Percentiles rank a stretch among this genome's conserved stretches.
Evolutionary conservation across 257 asterid species (phyloP).

Genomic region (Primulina eburnea): DNA sequence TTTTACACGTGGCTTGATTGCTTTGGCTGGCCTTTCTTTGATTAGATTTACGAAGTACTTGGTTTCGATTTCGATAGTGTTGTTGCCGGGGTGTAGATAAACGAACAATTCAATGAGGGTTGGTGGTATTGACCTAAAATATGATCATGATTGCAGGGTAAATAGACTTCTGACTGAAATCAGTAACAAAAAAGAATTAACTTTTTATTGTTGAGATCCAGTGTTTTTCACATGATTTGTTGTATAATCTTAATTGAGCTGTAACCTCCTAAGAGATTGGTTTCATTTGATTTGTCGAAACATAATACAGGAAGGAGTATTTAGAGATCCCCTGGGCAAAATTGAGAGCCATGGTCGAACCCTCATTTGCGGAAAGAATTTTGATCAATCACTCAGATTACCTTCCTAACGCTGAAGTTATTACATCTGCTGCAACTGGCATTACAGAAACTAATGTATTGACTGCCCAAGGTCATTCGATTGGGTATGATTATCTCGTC

Average conservation of each 20-base stretch:
- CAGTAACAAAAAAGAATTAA: too few relatives aligned
- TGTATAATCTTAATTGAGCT: not conserved
- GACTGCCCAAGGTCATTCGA: conserved; percentile 53
- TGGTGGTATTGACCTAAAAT: too few relatives aligned
- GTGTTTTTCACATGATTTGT: too few relatives aligned
- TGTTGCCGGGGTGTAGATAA: too few relatives aligned
- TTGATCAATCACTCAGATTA: conserved; percentile 70
- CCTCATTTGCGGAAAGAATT: conserved; percentile 70
- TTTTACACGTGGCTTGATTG: not conserved
- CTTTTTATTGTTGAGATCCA: too few relatives aligned
- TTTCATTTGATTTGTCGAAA: conserved; percentile 6
- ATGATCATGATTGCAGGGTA: too few relatives aligned
- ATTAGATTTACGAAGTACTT: too few relatives aligned
- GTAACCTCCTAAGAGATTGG: conserved; percentile 1
- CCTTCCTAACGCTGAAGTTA: conserved; percentile 53
- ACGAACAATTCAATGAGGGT: too few relatives aligned
- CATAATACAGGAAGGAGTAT: conserved; percentile 67
- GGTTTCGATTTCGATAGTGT: too few relatives aligned
- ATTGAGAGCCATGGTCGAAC: conserved; percentile 82
- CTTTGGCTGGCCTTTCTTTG: too few relatives aligned
- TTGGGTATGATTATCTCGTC: conserved; percentile 76
- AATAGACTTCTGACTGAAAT: too few relatives aligned
- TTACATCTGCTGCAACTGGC: conserved; percentile 55
- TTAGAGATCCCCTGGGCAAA: conserved; percentile 81
- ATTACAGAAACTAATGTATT: conserved; percentile 54